Evolutionary conservation across 768 basidiomycete genomes (phyloP).

Genomic region (Cyathus striatus): DNA sequence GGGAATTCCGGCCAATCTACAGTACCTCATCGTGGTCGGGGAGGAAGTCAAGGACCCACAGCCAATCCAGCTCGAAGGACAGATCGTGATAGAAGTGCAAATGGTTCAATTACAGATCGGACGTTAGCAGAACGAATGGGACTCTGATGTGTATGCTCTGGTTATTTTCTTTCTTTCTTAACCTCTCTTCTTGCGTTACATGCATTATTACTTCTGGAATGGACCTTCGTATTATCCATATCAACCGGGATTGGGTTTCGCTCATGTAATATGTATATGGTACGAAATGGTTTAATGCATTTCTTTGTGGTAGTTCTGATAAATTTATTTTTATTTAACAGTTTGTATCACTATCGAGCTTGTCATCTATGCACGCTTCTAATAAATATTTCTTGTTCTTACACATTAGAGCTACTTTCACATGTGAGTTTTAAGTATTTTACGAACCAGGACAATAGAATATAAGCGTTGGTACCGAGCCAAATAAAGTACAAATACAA

Average conservation of each 20-base stretch:
- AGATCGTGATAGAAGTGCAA: constrained; percentile 22
- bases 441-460: too few species aligned
- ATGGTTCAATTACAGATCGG: constrained; percentile 50
- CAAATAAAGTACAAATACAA: too few species aligned
- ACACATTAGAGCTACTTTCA: too few species aligned
- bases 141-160: constrained; percentile 34
- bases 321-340: constrained; percentile 9
- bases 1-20: constrained; percentile 37
- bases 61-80: constrained; percentile 23
- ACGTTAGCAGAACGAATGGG: constrained; percentile 86
- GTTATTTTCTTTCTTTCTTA: constrained; percentile 4
- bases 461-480: too few species aligned
- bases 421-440: too few species aligned
- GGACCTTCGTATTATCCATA: background rate
- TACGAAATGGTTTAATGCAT: constrained; percentile 14
- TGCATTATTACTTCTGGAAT: constrained; percentile 1
- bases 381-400: too few species aligned
- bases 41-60: constrained; percentile 26
- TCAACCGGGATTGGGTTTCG: background rate
- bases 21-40: constrained; percentile 26
- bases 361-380: too few species aligned
- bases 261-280: constrained; percentile 8
- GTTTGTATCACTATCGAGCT: constrained; percentile 1
- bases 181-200: constrained; percentile 1
- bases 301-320: constrained; percentile 18